These are phyloP conservation scores for Pseudogymnoascus sp. DNA, from an alignment of 2,329 filamentous ascomycete genomes.

Conservation along the genomic window DNA sequence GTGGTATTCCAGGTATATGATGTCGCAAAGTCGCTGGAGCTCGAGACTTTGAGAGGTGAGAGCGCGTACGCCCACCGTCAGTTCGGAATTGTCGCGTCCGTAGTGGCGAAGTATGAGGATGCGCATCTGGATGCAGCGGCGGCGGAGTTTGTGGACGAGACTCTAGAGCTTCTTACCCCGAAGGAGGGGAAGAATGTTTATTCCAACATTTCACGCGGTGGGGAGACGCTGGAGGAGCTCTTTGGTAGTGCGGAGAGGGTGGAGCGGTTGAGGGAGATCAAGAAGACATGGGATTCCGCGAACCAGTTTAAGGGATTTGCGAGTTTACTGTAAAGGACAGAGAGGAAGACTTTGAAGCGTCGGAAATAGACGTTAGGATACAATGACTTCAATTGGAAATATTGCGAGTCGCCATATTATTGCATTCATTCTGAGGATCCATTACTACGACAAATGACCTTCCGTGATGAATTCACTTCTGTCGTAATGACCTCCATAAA, in stretches of 20 bases:
- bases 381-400: not conserved
- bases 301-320: not conserved
- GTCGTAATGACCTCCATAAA: not conserved
- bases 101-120: not conserved
- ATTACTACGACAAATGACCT: not conserved
- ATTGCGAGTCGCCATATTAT: not conserved
- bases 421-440: not conserved
- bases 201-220: not conserved
- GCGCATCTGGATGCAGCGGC: not conserved
- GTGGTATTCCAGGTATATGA: not conserved
- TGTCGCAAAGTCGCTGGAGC: not conserved
- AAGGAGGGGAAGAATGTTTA: not conserved
- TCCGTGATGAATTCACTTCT: not conserved
- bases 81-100: not conserved
- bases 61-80: not conserved
- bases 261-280: constrained; percentile 20
- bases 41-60: not conserved
- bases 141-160: not conserved
- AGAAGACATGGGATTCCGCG: constrained; percentile 23
- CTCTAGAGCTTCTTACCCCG: not conserved
- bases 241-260: constrained; percentile 9
- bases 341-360: not conserved
- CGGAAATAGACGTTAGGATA: not conserved
- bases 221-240: not conserved
- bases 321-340: not conserved